A percentile compares a stretch with the other conserved stretches of the same genome.
These are phyloP conservation scores for Sporothrix brunneoviolacea DNA, from an alignment of 2,329 filamentous ascomycete species.

Conservation along the genomic window DNA sequence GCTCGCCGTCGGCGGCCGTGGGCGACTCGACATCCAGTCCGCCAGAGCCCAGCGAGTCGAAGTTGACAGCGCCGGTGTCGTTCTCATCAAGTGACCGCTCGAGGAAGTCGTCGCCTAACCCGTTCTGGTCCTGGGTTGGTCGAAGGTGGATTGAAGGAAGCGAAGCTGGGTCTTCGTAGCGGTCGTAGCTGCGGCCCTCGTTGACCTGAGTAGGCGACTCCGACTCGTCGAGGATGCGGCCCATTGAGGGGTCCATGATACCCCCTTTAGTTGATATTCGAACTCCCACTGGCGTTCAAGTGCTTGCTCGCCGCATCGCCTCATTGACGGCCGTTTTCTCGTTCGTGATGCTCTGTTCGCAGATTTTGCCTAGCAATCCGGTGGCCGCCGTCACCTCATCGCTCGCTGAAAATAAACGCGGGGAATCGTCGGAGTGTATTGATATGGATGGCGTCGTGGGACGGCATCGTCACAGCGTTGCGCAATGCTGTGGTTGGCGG, in stretches of 20 bases:
- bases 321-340: neutral
- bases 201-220: slow-evolving; percentile 52
- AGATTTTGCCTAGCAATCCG: too few relatives aligned
- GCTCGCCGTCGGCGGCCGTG: neutral
- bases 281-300: neutral
- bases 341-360: neutral
- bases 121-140: slow-evolving; percentile 8
- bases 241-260: slow-evolving; percentile 10
- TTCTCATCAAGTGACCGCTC: slow-evolving; percentile 32
- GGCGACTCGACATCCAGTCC: slow-evolving; percentile 33
- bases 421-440: neutral
- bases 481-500: neutral
- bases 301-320: too few relatives aligned
- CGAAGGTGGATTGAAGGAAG: slow-evolving; percentile 12
- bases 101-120: slow-evolving; percentile 21
- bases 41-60: slow-evolving; percentile 32
- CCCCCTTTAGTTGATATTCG: neutral
- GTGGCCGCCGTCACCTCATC: too few relatives aligned
- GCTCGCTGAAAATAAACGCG: neutral
- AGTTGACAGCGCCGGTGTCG: slow-evolving; percentile 45
- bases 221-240: slow-evolving; percentile 26
- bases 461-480: neutral
- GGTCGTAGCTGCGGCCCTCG: slow-evolving; percentile 48
- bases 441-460: neutral
- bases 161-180: slow-evolving; percentile 26